Evolutionary conservation across 2,329 filamentous ascomycete genomes (phyloP), one percentile per base, ranked within the genome.

Genomic region (Ceratocystis eucalypticola): DNA sequence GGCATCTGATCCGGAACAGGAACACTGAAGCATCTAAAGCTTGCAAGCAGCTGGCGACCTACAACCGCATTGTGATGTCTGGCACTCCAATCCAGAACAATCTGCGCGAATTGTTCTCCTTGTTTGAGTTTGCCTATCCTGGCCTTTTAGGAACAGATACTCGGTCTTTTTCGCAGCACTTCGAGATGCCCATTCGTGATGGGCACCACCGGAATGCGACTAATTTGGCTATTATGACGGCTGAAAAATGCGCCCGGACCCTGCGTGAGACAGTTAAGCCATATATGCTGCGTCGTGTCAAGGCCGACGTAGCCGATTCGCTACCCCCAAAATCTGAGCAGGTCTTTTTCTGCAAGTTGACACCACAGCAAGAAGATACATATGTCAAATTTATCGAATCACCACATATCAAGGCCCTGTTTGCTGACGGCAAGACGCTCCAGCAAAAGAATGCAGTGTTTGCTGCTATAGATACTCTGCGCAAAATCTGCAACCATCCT

Each of bases 81-180:
- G 94, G 94, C 4, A 99, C 94, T 0, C 95, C 95, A 0, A 95
- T 99, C 80, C 95, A 99, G 74, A 99, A 99, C 75, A 97, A 96
- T 69, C 77, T 99, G 30, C 87, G 88, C 0, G 95, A 99, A 74
- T 79, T 99, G 0, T 99, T 94, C 93, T 97, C 93, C 0, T 78
- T 99, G 0, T 97, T 99, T 73, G 95, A 99, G 74, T 99, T 99
- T 73, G 88, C 97, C 67, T 97, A 91, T 69, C 94, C 95, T 0
- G 96, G 97, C 90, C 88, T 92, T 15, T 78, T 99, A 5, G 95
- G 94, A 0, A 96, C 90, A 0, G 69, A 70, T n/a, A 80, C 97
- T 12, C 88, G 96, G 67, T 91, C 89, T 69, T 99, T 99, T 74
- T 85, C 91, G 59, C 87, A 87, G 68, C 87, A 96, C 68, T 97